Base-by-base conservation (phyloP, 2,329 filamentous ascomycete genomes). In the Xylaria sp. region DNA sequence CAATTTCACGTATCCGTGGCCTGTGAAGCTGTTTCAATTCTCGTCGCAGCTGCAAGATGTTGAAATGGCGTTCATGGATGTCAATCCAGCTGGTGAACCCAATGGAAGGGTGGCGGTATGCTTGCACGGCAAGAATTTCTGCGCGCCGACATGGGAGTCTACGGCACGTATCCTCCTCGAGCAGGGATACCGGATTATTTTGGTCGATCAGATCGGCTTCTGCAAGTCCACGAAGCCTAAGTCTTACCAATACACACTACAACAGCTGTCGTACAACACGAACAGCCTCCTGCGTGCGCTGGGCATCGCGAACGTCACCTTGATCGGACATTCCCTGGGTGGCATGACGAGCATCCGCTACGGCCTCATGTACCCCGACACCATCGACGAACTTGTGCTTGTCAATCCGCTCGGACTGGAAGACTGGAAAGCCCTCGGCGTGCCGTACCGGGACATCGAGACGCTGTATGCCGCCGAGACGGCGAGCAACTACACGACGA, bases 41-140 rank as follows among this genome's bases (percentile, higher is more conserved):
- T 78, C 76, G 1, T 85, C 84, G 50, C 85, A 88, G 75, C 76
- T 78, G 15, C 80, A 83, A 57, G 76, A 81, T n/a, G 76, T 87
- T 32, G 80, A 85, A 51, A 88, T 88, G 86, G 85, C 85, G 18
- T 88, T 86, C 72, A 87, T 88, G 84, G 86, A 88, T 69, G 73
- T 88, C 28, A 60, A 76, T 13, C 84, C 84, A 8, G 76, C 73
- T 1, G 73, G 70, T 62, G 63, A 72, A 34, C 69, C 79, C 56
- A 81, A 80, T 66, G 80, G 79, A 51, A 83, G 81, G 72, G 84
- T 81, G 0, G 84, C 82, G 32, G 77, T 87, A 9, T 80, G 88
- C 41, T 76, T 88, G 18, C 86, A 88, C 74, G 86, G 86, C 72
- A 87, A 86, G 77, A 88, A 87, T 77, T 88, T 88, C 71, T 88